Evolutionary conservation across 129 eudicot species (phyloP), one percentile per base, ranked within the genome.

Genomic region (Tagetes patula): DNA sequence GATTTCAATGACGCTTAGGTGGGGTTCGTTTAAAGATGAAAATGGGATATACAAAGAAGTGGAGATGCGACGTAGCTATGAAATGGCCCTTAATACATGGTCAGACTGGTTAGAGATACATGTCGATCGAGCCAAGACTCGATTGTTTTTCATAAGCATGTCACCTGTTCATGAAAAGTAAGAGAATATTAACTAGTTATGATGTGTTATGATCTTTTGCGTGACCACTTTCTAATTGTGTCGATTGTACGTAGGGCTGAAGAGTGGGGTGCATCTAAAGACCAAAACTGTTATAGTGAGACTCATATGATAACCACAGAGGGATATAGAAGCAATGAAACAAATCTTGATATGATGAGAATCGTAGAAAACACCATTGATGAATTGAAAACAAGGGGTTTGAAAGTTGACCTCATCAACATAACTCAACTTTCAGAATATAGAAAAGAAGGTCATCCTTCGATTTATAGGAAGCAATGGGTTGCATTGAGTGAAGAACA

Each of bases 401-500:
- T 88, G 58, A 79, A 86, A 46, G 83, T 86, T 2, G 82, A 91
- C 46, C 73, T 88, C 75, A 80, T 91, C 63, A 88, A 91, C 83
- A 82, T 91, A 82, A 91, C 97, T n/a, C 97, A 91, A 66, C 84
- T 88, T 20, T 88, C 97, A 20, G 92, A 88, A 68, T 91, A 88
- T 64, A 78, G 97, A 40, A 91, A 91, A 84, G 97, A 91, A 62
- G 97, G 86, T 0, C 97, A 91, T 47, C 95, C 97, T 8, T 86
- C 97, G 10, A 80, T 88, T 38, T 81, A 85, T 65, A 84, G 96
- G 67, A 86, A 88, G 77, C 91, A 88, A 71, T 88, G 97, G 97
- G 95, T 79, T 8, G 75, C 91, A 41, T 54, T 88, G 10, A 88
- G 75, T 9, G 77, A 86, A 77, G 85, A 82, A 65, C 90, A 91